phyloP scores from a whole-genome alignment of 2,329 filamentous ascomycete genomes.

The Ophiostoma quercus region DNA sequence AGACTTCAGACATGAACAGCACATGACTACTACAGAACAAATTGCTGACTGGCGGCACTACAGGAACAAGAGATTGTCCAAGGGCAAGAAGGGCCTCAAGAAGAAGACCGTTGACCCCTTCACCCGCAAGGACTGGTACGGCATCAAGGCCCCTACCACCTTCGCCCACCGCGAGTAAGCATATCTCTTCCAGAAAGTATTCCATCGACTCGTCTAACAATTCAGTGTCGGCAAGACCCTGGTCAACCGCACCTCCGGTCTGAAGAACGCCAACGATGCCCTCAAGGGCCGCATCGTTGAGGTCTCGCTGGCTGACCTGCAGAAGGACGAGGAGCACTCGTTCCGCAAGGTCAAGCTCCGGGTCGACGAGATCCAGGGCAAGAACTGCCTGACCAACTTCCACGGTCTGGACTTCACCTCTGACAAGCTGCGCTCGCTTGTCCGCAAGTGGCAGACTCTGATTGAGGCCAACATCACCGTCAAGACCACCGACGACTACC shows the following conservation, averaged over 20 bases:
- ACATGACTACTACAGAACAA: neutral
- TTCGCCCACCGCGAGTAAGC: conserved; percentile 95
- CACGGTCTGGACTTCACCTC: conserved; percentile 99
- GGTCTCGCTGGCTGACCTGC: conserved; percentile 96
- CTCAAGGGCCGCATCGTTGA: conserved; percentile 99
- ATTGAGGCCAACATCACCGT: conserved; percentile 99
- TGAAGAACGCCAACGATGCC: conserved; percentile 99
- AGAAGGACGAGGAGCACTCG: conserved; percentile 99
- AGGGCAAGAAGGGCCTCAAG: conserved; percentile 99
- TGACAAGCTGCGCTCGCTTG: conserved; percentile 97
- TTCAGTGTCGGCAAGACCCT: conserved; percentile 96
- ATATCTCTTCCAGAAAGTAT: neutral
- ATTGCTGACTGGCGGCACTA: conserved; percentile 17
- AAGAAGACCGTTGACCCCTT: conserved; percentile 98
- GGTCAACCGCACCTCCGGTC: conserved; percentile 98
- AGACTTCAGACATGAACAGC: neutral
- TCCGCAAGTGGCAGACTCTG: conserved; percentile 99
- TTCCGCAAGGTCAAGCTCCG: conserved; percentile 99
- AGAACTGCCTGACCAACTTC: conserved; percentile 99
- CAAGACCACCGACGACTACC: conserved; percentile 99
- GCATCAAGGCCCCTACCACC: conserved; percentile 93
- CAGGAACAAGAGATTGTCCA: conserved; percentile 99
- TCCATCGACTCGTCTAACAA: neutral
- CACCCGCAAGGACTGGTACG: conserved; percentile 98
- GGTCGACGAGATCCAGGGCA: conserved; percentile 98